phyloP scores from a whole-genome alignment of 192 early-diverging fungal genomes.

The Gorgonomyces haynaldii region DNA sequence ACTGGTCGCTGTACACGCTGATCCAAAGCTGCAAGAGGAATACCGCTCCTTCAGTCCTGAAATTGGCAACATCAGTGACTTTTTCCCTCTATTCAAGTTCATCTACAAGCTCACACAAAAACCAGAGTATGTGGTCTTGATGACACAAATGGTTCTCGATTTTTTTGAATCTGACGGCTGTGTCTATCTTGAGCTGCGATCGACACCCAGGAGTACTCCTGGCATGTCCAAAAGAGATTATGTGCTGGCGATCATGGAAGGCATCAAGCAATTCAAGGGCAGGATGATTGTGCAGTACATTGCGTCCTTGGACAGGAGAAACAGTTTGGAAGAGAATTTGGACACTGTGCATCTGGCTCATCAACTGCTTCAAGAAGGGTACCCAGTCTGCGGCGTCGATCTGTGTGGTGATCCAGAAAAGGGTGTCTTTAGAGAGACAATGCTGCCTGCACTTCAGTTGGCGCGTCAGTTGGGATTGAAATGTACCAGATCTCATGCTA shows the following conservation, averaged over 20 bases:
- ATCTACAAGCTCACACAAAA: conserved; percentile 47
- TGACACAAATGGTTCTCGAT: conserved; percentile 27
- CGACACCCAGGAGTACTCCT: conserved; percentile 34
- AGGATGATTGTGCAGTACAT: conserved; percentile 39
- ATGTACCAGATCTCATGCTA: conserved; percentile 2
- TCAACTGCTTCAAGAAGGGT: conserved; percentile 13
- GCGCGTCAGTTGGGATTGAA: conserved; percentile 34
- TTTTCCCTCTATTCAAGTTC: conserved; percentile 44
- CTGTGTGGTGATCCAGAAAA: conserved; percentile 42
- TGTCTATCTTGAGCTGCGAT: conserved; percentile 46
- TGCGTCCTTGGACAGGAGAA: conserved; percentile 39
- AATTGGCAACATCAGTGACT: conserved; percentile 17
- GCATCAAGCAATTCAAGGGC: conserved; percentile 23
- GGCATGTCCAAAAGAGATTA: conserved; percentile 42
- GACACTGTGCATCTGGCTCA: conserved; percentile 41
- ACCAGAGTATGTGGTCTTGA: conserved; percentile 21
- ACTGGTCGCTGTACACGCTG: conserved; percentile 23
- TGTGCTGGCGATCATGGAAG: conserved; percentile 23
- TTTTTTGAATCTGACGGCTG: conserved; percentile 43
- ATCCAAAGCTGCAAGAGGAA: not conserved
- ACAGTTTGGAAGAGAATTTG: conserved; percentile 32
- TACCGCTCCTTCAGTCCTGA: conserved; percentile 1
- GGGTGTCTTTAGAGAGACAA: conserved; percentile 21
- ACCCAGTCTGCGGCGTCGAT: conserved; percentile 48
- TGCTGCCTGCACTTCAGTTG: conserved; percentile 33